These are phyloP conservation scores for Cladosporium colombiae DNA, from an alignment of 2,329 filamentous ascomycete species.

Conservation along the genomic window DNA sequence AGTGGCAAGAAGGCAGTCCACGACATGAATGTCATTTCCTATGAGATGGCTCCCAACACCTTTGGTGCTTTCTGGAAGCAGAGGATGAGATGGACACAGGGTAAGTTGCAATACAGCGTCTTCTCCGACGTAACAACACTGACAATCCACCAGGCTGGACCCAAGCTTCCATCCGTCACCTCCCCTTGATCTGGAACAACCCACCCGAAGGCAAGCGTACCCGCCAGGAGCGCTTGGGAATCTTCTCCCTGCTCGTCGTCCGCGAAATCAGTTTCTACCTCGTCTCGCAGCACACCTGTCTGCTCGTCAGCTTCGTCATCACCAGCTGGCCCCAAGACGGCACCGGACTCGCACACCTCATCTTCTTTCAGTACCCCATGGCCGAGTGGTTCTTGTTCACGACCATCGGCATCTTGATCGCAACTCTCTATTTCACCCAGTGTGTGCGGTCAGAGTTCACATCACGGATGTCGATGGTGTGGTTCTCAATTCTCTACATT, in stretches of 20 bases:
- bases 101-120: too few relatives aligned
- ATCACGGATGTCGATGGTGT: slow-evolving; percentile 42
- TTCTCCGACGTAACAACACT: too few relatives aligned
- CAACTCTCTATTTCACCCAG: slow-evolving; percentile 50
- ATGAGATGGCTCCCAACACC: slow-evolving; percentile 51
- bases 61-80: slow-evolving; percentile 52
- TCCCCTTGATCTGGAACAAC: slow-evolving; percentile 46
- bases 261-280: slow-evolving; percentile 52
- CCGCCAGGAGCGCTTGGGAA: slow-evolving; percentile 45
- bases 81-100: slow-evolving; percentile 51
- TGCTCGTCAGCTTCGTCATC: slow-evolving; percentile 49
- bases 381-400: slow-evolving; percentile 47
- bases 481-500: slow-evolving; percentile 48
- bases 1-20: slow-evolving; percentile 48
- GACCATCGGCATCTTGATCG: slow-evolving; percentile 45
- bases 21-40: slow-evolving; percentile 52
- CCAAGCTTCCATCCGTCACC: slow-evolving; percentile 49
- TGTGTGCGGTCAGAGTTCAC: slow-evolving; percentile 50
- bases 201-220: slow-evolving; percentile 41
- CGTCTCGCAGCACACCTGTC: slow-evolving; percentile 51
- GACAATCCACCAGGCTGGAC: slow-evolving; percentile 43
- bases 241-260: slow-evolving; percentile 49
- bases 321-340: slow-evolving; percentile 45
- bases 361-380: slow-evolving; percentile 53
- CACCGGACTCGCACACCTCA: slow-evolving; percentile 40